A percentile compares a stretch with the other conserved stretches of the same genome.
Conservation (phyloP, 805 yeast species). For the Nakazawaea sp. region DNA sequence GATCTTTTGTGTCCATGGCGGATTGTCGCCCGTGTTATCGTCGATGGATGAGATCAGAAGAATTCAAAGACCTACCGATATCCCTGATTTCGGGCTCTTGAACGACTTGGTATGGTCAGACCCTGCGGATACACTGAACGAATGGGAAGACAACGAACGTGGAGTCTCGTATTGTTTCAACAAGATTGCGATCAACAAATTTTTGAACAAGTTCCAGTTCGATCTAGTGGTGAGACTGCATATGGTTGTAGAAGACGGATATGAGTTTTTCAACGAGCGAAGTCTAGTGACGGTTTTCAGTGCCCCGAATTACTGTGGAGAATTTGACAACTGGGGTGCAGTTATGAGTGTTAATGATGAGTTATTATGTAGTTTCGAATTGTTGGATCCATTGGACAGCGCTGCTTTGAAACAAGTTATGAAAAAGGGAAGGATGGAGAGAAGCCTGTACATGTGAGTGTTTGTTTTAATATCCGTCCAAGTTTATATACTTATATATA, state of each 20-base stretch:
- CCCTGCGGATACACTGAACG: slow-evolving; percentile 76
- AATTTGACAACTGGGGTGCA: slow-evolving; percentile 93
- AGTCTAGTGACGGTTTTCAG: slow-evolving; percentile 67
- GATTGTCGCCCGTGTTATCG: slow-evolving; percentile 68
- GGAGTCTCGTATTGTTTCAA: slow-evolving; percentile 80
- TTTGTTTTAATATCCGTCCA: background rate
- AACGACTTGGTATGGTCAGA: slow-evolving; percentile 81
- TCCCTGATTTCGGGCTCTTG: slow-evolving; percentile 74
- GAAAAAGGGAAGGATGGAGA: slow-evolving; percentile 87
- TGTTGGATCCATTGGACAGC: slow-evolving; percentile 89
- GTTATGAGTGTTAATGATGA: slow-evolving; percentile 96
- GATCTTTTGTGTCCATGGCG: slow-evolving; percentile 89
- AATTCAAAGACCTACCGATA: slow-evolving; percentile 78
- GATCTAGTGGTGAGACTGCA: slow-evolving; percentile 82
- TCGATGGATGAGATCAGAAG: slow-evolving; percentile 69
- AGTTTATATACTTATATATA: background rate
- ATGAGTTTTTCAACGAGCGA: slow-evolving; percentile 68
- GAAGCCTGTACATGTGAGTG: slow-evolving; percentile 33
- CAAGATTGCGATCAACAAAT: slow-evolving; percentile 73
- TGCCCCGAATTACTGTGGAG: slow-evolving; percentile 80
- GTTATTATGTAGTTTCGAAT: slow-evolving; percentile 84
- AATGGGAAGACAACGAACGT: slow-evolving; percentile 85
- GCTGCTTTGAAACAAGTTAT: slow-evolving; percentile 90
- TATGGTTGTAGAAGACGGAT: slow-evolving; percentile 83
- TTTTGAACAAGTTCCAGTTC: slow-evolving; percentile 65